Base-by-base conservation (phyloP, 2,329 filamentous ascomycete genomes). In the Colletotrichum viniferum region DNA sequence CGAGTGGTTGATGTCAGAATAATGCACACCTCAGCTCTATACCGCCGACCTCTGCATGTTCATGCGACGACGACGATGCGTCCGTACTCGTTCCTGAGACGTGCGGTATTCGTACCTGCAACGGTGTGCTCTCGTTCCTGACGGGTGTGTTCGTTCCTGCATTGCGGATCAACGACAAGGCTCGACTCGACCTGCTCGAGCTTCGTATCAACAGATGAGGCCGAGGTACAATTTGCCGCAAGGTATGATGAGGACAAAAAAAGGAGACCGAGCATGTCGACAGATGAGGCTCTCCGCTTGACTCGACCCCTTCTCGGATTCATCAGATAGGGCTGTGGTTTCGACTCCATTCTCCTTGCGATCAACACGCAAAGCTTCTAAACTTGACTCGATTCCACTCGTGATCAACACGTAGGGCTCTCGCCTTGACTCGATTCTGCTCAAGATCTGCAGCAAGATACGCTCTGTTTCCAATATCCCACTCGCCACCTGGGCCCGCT, bases 1-100 rank as follows among this genome's bases (percentile, higher is more conserved):
- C 58, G 73, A 69, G 34, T 64, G 69, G 63, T 64, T 60, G 43
- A 67, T 66, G 43, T 73, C 63, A 73, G 48, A 62, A 71, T 34
- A 32, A 30, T 66, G 52, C 72, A 63, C 30, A 34, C 52, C 32
- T 55, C 68, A 58, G 26, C 61, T 58, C 43, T 67, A 52, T 62
- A 64, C 68, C 68, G 68, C 68, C 68, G 34, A 55, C 72, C 36
- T 62, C 36, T 34, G 34, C 34, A 64, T 36, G 60, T 38, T 71
- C 48, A 48, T 58, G 48, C 48, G 61, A 63, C 14, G 28, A n/a
- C 38, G n/a, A 48, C 43, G 43, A 48, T 48, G 43, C 43, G 43
- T 48, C 43, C n/a, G 43, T 48, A 48, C 64, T 61, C 36, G 66
- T 71, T 74, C 43, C 43, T 48, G 43, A 48, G 43, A 48, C 43